phyloP scores from a whole-genome alignment of 805 yeast genomes.

The Grigorovia yakushimaensis region DNA sequence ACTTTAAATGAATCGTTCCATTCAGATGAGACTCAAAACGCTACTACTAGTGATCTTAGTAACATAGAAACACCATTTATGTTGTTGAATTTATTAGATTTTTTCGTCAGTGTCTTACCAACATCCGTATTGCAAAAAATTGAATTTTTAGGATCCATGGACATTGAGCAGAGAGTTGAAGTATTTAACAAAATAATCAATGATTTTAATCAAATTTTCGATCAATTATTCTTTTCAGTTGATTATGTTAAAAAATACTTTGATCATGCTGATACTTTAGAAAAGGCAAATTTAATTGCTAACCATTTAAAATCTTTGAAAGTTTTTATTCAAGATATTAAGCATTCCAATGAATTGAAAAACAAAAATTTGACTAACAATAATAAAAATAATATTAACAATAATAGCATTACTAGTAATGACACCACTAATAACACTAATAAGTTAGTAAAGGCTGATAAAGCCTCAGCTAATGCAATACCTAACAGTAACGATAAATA shows the following conservation, averaged over 20 bases:
- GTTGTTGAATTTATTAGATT: conserved; percentile 32
- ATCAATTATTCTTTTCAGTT: conserved; percentile 26
- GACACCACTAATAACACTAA: too few relatives aligned
- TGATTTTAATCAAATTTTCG: conserved; percentile 33
- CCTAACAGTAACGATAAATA: too few relatives aligned
- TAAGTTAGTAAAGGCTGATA: too few relatives aligned
- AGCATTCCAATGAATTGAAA: conserved; percentile 13
- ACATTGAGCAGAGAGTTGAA: conserved; percentile 28
- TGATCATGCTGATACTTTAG: conserved; percentile 40
- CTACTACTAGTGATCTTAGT: neutral
- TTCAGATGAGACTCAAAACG: conserved; percentile 5
- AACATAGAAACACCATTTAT: conserved; percentile 4
- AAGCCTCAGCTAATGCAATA: too few relatives aligned
- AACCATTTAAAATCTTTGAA: conserved; percentile 45
- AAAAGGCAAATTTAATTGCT: conserved; percentile 46
- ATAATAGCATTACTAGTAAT: too few relatives aligned
- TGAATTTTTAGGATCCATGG: conserved; percentile 29
- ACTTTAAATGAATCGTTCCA: conserved; percentile 15
- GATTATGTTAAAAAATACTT: conserved; percentile 38
- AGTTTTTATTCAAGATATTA: conserved; percentile 38
- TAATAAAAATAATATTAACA: neutral
- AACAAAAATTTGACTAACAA: neutral
- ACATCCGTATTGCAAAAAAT: conserved; percentile 36
- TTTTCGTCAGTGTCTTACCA: conserved; percentile 43
- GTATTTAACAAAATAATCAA: conserved; percentile 27